Percentiles rank a stretch among this genome's conserved stretches.
Evolutionary conservation across 768 basidiomycete species (phyloP).

Genomic region (Tephrocybe rancida): DNA sequence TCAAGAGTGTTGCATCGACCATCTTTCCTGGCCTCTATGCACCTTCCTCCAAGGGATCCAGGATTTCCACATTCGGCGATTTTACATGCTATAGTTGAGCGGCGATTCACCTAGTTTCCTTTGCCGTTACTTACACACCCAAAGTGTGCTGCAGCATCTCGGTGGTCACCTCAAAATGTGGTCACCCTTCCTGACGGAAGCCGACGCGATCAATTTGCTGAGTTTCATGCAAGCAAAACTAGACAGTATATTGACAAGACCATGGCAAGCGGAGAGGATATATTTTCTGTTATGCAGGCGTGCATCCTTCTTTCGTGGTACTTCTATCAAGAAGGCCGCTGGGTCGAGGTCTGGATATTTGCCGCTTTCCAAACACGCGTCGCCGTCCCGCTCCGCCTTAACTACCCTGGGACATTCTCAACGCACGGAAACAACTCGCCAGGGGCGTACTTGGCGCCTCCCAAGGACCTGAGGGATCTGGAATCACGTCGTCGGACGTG

Average conservation of each 20-base stretch:
- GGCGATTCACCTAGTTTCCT: not conserved
- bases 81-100: slow-evolving; percentile 84
- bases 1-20: slow-evolving; percentile 82
- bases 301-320: slow-evolving; percentile 89
- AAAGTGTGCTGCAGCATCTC: slow-evolving; percentile 82
- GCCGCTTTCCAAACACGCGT: slow-evolving; percentile 84
- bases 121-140: slow-evolving; percentile 6
- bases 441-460: slow-evolving; percentile 79
- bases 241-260: slow-evolving; percentile 86
- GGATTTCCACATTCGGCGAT: slow-evolving; percentile 89
- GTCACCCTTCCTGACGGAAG: slow-evolving; percentile 73
- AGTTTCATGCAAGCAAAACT: slow-evolving; percentile 87
- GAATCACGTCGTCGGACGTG: slow-evolving; percentile 82
- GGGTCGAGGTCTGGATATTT: slow-evolving; percentile 94
- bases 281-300: slow-evolving; percentile 86
- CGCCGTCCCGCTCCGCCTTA: slow-evolving; percentile 78
- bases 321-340: slow-evolving; percentile 86
- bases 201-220: slow-evolving; percentile 83
- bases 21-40: slow-evolving; percentile 79
- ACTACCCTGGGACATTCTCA: slow-evolving; percentile 84
- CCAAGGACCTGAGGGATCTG: slow-evolving; percentile 72
- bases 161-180: slow-evolving; percentile 76
- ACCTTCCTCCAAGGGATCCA: slow-evolving; percentile 76
- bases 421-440: slow-evolving; percentile 68
- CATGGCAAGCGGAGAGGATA: slow-evolving; percentile 88